Percentiles rank a stretch among this genome's conserved stretches.
Evolutionary conservation across 1,139 yeast species (phyloP).

Genomic region (Ogataea hybrid): DNA sequence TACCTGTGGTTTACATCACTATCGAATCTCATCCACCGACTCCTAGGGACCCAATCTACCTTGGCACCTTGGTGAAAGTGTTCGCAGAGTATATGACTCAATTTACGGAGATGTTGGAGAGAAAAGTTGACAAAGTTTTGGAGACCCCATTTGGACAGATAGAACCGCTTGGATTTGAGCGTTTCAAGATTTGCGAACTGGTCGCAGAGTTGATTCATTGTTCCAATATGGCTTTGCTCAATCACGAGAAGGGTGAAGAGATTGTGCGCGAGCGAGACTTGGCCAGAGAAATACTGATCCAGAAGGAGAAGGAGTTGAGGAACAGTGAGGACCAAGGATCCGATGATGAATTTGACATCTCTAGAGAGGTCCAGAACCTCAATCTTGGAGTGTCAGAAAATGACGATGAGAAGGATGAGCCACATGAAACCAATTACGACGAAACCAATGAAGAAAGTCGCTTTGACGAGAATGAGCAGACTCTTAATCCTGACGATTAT

Average conservation of each 20-base stretch:
- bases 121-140: slow-evolving; percentile 38
- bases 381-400: slow-evolving; percentile 14
- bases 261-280: slow-evolving; percentile 75
- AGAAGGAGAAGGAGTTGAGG: slow-evolving; percentile 35
- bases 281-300: slow-evolving; percentile 51
- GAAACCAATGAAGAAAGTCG: slow-evolving; percentile 4
- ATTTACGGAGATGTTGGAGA: slow-evolving; percentile 55
- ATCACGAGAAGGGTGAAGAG: slow-evolving; percentile 79
- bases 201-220: slow-evolving; percentile 95
- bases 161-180: slow-evolving; percentile 92
- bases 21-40: slow-evolving; percentile 92
- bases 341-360: slow-evolving; percentile 31
- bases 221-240: slow-evolving; percentile 91
- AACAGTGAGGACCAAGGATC: slow-evolving; percentile 25
- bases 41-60: slow-evolving; percentile 90
- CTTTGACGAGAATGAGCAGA: slow-evolving; percentile 24
- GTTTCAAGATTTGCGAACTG: slow-evolving; percentile 92
- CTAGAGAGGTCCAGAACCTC: slow-evolving; percentile 31
- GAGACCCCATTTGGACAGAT: slow-evolving; percentile 72
- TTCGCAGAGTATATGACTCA: slow-evolving; percentile 75
- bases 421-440: slow-evolving; percentile 11
- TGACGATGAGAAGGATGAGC: slow-evolving; percentile 6
- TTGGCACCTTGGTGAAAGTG: slow-evolving; percentile 80
- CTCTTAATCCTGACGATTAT: slow-evolving; percentile 21
- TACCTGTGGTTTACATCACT: slow-evolving; percentile 84